Evolutionary conservation across 768 basidiomycete genomes (phyloP), one percentile per base, ranked within the genome.

Genomic region (Agrocybe pediades): DNA sequence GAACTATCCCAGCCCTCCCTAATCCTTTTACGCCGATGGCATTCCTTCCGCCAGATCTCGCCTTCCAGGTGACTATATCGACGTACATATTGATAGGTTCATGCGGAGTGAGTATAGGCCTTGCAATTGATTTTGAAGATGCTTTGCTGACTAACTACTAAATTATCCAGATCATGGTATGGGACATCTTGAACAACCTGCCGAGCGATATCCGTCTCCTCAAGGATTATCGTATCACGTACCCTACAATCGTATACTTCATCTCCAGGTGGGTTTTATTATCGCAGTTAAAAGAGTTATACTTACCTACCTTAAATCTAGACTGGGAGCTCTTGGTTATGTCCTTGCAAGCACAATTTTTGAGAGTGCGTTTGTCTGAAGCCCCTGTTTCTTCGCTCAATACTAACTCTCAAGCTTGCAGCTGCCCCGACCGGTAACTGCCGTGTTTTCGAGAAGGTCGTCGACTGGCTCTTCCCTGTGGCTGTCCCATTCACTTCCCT

Each of bases 121-220:
- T 3, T 36, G 3, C 33, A 15, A n/a, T 36, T 36, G 4, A 4
- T 13, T 13, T 36, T 36, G 13, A 36, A n/a, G n/a, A n/a, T 6
- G 13, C 11, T 4, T 36, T 36, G 11, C 3, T 36, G 3, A 36
- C n/a, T 36, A n/a, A 3, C 13, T 30, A 7, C 7, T 36, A 36
- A n/a, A n/a, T n/a, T n/a, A n/a, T 23, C 41, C 36, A 69, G 66
- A 56, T 61, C 6, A 49, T 65, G 27, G 49, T 66, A 13, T 71
- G 68, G 70, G 70, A 71, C 46, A 53, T 70, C 39, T 48, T 68
- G 23, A 39, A 61, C 29, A 64, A 70, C 46, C 25, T 68, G 3
- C 13, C 30, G 1, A 43, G 46, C 13, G 65, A 70, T 39, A 65
- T 57, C 25, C 42, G 43, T 41, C 53, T 71, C 1, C 46, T 69